phyloP scores from a whole-genome alignment of 108 stramenopile genomes.

The Stephanodiscus triporus region DNA sequence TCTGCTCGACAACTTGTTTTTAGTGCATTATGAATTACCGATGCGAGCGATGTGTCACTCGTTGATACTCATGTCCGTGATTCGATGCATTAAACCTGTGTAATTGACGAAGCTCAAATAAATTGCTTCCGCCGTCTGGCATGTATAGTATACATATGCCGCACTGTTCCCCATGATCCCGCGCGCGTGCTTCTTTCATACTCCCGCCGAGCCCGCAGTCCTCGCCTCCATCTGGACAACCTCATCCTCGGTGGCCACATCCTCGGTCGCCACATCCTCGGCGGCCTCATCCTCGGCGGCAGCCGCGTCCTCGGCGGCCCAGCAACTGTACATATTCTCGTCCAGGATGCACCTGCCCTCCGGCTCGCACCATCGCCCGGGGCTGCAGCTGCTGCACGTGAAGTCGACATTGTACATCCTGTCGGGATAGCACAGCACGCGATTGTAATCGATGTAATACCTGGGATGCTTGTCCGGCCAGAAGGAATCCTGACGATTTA shows the following conservation, averaged over 20 bases:
- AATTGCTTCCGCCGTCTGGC: too few species aligned
- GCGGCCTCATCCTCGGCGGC: not conserved
- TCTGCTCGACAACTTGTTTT: too few species aligned
- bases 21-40: not conserved
- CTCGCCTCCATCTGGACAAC: not conserved
- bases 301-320: conserved; percentile 5
- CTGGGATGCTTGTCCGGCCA: conserved; percentile 55
- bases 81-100: too few species aligned
- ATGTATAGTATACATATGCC: too few species aligned
- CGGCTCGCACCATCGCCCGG: conserved; percentile 48
- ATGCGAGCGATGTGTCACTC: not conserved
- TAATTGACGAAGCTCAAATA: too few species aligned
- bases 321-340: conserved; percentile 42
- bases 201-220: not conserved
- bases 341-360: conserved; percentile 58
- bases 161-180: too few species aligned
- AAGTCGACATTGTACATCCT: conserved; percentile 39
- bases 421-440: conserved; percentile 56
- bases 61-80: not conserved
- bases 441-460: conserved; percentile 58
- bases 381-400: conserved; percentile 50
- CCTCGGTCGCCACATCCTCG: not conserved
- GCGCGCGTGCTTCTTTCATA: not conserved
- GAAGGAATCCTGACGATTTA: conserved; percentile 58
- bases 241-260: not conserved